Evolutionary conservation across 345 rosid genomes (phyloP).

Genomic region (Dipteronia dyeriana): DNA sequence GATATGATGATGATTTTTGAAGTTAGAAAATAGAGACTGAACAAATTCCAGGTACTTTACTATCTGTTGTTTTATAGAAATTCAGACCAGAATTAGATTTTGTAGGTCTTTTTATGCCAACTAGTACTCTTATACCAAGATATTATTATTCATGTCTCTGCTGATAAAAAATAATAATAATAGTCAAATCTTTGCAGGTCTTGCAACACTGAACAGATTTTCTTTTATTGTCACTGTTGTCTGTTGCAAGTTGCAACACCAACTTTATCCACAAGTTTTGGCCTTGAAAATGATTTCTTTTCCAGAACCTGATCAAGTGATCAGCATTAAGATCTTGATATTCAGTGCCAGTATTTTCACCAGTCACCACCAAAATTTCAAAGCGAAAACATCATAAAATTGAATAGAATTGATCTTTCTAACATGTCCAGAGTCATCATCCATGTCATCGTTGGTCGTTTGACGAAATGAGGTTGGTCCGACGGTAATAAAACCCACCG

Average conservation of each 20-base stretch:
- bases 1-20: slow-evolving; percentile 22
- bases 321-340: not conserved
- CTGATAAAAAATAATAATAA: not conserved
- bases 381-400: not conserved
- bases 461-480: too few relatives aligned
- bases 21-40: not conserved
- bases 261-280: not conserved
- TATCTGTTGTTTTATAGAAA: not conserved
- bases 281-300: slow-evolving; percentile 1
- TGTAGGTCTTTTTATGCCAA: slow-evolving; percentile 10
- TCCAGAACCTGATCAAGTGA: slow-evolving; percentile 6
- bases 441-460: too few relatives aligned
- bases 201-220: not conserved
- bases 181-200: slow-evolving; percentile 6
- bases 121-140: not conserved
- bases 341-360: not conserved
- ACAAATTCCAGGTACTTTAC: not conserved
- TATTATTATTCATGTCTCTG: slow-evolving; percentile 3
- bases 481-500: too few relatives aligned
- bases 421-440: too few relatives aligned
- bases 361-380: not conserved
- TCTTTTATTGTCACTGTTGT: not conserved
- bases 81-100: not conserved
- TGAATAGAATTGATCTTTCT: too few relatives aligned
- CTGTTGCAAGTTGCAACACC: not conserved